These are phyloP conservation scores for Cajanus cajan DNA, from an alignment of 306 rosid species.

Conservation along the genomic window DNA sequence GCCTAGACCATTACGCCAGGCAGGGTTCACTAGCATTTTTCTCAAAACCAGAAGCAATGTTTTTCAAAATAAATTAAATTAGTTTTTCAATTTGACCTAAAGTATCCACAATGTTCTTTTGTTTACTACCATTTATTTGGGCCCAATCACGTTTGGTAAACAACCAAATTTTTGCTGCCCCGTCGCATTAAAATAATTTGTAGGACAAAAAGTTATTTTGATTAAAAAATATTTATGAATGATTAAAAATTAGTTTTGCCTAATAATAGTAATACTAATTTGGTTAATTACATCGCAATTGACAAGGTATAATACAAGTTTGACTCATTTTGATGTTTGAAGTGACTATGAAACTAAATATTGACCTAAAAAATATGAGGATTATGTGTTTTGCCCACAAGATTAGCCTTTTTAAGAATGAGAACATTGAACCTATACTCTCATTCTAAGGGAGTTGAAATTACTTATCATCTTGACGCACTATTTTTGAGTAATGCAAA, in stretches of 20 bases:
- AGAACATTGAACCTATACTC: constrained; percentile 1
- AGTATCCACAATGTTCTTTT: too few relatives aligned
- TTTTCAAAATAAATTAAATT: too few relatives aligned
- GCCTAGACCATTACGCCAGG: neutral
- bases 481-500: neutral
- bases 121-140: neutral
- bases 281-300: neutral
- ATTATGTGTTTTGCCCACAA: neutral
- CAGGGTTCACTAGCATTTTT: neutral
- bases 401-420: neutral
- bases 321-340: neutral
- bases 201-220: neutral
- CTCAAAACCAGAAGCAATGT: neutral
- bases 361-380: neutral
- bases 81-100: too few relatives aligned
- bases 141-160: neutral
- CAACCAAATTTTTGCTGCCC: neutral
- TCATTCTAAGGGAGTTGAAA: neutral
- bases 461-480: neutral
- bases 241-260: neutral
- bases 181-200: neutral
- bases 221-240: neutral
- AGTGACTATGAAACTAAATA: neutral
- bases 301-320: neutral
- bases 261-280: neutral